Percentiles rank a stretch among this genome's conserved stretches.
These are phyloP conservation scores for Xylaria longipes DNA, from an alignment of 495 filamentous ascomycete species.

Conservation along the genomic window DNA sequence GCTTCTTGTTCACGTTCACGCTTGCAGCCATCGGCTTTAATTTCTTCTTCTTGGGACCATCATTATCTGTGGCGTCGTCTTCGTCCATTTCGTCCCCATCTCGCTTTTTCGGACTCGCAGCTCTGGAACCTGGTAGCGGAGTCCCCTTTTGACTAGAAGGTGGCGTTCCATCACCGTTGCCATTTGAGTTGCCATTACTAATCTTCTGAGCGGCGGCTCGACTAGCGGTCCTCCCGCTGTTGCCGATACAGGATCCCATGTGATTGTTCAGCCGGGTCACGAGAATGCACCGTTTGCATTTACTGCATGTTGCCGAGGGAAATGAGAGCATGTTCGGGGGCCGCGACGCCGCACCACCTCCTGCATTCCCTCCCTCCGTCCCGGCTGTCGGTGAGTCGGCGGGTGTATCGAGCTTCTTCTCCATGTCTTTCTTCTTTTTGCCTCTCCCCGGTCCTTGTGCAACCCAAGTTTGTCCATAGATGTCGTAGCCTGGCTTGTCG, in stretches of 20 bases:
- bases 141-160: conserved; percentile 65
- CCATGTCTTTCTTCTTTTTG: conserved; percentile 66
- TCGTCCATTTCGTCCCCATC: conserved; percentile 57
- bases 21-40: conserved; percentile 49
- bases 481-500: conserved; percentile 75
- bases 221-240: conserved; percentile 71
- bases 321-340: conserved; percentile 65
- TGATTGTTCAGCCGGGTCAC: conserved; percentile 71
- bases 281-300: conserved; percentile 61
- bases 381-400: conserved; percentile 57
- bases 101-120: conserved; percentile 57
- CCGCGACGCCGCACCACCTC: conserved; percentile 47
- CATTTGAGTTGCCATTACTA: conserved; percentile 55
- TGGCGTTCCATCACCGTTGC: conserved; percentile 60
- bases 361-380: conserved; percentile 48
- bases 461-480: conserved; percentile 79
- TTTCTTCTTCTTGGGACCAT: conserved; percentile 59
- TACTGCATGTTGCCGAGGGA: conserved; percentile 63
- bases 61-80: conserved; percentile 57
- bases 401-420: conserved; percentile 60
- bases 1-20: conserved; percentile 48
- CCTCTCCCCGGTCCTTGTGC: conserved; percentile 58
- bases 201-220: conserved; percentile 63
- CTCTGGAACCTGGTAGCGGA: conserved; percentile 58
- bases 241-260: conserved; percentile 80